Evolutionary conservation across 2,329 filamentous ascomycete species (phyloP).

Genomic region (Aspergillus pseudoglaucus): DNA sequence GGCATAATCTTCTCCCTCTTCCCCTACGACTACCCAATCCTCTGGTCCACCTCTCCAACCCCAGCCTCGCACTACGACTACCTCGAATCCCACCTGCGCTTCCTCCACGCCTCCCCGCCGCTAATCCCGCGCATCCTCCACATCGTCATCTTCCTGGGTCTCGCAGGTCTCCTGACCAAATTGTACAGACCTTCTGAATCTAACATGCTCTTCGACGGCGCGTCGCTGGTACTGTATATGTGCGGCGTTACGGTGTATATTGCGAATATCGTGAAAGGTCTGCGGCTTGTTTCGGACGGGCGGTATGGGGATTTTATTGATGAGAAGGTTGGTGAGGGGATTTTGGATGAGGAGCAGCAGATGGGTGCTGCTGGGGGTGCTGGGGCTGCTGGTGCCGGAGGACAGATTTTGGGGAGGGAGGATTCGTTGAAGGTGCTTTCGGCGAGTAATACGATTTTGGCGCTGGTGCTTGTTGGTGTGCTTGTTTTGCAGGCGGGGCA

Average conservation of each 20-base stretch:
- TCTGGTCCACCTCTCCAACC: slow-evolving; percentile 39
- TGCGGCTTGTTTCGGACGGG: slow-evolving; percentile 72
- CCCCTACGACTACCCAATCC: slow-evolving; percentile 65
- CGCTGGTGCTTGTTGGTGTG: slow-evolving; percentile 84
- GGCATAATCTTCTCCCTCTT: slow-evolving; percentile 95
- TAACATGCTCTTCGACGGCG: slow-evolving; percentile 89
- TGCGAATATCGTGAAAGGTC: slow-evolving; percentile 91
- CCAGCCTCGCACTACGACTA: slow-evolving; percentile 65
- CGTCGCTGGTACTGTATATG: slow-evolving; percentile 65
- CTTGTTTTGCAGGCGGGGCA: slow-evolving; percentile 90
- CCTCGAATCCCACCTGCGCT: slow-evolving; percentile 82
- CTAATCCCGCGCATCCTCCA: slow-evolving; percentile 90
- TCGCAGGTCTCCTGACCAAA: slow-evolving; percentile 86
- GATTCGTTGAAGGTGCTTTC: slow-evolving; percentile 86
- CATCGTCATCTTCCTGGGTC: slow-evolving; percentile 82
- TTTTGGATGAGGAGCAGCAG: slow-evolving; percentile 47
- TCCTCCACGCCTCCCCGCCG: slow-evolving; percentile 84
- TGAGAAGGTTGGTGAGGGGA: slow-evolving; percentile 35
- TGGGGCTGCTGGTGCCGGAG: slow-evolving; percentile 42
- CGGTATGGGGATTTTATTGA: slow-evolving; percentile 49
- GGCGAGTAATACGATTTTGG: slow-evolving; percentile 93
- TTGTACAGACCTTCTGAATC: slow-evolving; percentile 89
- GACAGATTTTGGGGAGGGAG: slow-evolving; percentile 69
- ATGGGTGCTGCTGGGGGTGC: neutral
- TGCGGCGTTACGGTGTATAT: slow-evolving; percentile 90